Evolutionary conservation across 768 basidiomycete species (phyloP).

Genomic region (Trametes punicea): DNA sequence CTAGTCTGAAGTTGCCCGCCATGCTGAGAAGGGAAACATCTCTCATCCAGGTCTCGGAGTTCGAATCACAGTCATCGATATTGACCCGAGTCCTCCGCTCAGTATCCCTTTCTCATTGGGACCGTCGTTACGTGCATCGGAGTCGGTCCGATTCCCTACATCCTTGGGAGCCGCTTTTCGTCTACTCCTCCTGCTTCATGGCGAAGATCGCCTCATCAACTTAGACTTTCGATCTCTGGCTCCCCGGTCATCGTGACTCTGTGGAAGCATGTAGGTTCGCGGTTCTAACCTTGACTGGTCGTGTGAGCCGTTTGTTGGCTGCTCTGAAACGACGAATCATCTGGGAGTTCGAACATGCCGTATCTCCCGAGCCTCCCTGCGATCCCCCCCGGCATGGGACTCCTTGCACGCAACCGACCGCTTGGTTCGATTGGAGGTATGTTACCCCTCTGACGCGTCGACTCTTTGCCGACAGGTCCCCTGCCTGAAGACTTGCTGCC

Average conservation of each 20-base stretch:
- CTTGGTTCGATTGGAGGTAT: too few relatives aligned
- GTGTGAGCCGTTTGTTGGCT: not conserved
- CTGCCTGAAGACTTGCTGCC: not conserved
- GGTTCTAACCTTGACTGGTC: not conserved
- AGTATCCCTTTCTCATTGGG: not conserved
- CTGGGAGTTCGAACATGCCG: not conserved
- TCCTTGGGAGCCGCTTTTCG: not conserved
- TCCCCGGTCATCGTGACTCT: not conserved
- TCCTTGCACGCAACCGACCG: too few relatives aligned
- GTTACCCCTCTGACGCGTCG: too few relatives aligned
- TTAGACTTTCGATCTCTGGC: not conserved
- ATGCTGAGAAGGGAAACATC: not conserved
- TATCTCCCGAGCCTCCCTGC: not conserved
- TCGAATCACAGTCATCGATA: conserved; percentile 3
- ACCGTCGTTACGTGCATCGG: conserved; percentile 4
- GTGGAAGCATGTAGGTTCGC: not conserved
- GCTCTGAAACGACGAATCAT: not conserved
- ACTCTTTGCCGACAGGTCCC: not conserved
- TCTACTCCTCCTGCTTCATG: not conserved
- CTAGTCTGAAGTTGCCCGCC: not conserved
- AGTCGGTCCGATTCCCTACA: conserved; percentile 9
- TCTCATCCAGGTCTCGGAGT: conserved; percentile 3
- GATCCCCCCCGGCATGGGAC: too few relatives aligned
- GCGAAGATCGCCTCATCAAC: not conserved
- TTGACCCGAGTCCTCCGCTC: not conserved